phyloP scores from a whole-genome alignment of 179 eudicot genomes.

The Drosera spatulata region DNA sequence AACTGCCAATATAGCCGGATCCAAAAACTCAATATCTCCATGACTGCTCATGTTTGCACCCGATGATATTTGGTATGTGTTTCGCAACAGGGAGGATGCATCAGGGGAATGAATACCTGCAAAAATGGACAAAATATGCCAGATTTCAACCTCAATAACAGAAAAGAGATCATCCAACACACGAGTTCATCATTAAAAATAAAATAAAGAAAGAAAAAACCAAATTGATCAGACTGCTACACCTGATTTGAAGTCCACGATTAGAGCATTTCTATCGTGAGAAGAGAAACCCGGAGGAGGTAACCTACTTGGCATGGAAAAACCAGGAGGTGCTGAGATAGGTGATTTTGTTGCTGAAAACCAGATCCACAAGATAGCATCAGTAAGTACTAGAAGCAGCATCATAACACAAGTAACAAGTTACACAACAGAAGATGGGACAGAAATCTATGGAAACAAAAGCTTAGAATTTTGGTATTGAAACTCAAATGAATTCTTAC shows the following conservation, averaged over 20 bases:
- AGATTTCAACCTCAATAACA: neutral
- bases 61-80: slow-evolving; percentile 41
- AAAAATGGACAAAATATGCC: slow-evolving; percentile 3
- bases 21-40: slow-evolving; percentile 78
- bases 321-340: slow-evolving; percentile 90
- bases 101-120: slow-evolving; percentile 56
- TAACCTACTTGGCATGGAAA: slow-evolving; percentile 58
- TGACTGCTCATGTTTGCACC: slow-evolving; percentile 24
- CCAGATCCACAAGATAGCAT: neutral
- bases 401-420: too few species aligned
- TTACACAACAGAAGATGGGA: too few species aligned
- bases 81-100: slow-evolving; percentile 38
- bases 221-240: neutral
- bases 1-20: slow-evolving; percentile 95
- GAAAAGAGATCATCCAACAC: neutral
- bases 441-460: too few species aligned
- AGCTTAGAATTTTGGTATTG: too few species aligned
- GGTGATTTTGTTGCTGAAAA: slow-evolving; percentile 62
- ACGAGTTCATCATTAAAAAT: neutral
- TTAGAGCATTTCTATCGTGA: slow-evolving; percentile 48
- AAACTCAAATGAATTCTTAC: slow-evolving; percentile 50
- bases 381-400: neutral
- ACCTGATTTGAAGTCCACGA: slow-evolving; percentile 55
- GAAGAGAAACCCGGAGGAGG: slow-evolving; percentile 89
- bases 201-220: neutral